Evolutionary conservation across 768 basidiomycete genomes (phyloP).

Genomic region (Kwoniella botswanensis): DNA sequence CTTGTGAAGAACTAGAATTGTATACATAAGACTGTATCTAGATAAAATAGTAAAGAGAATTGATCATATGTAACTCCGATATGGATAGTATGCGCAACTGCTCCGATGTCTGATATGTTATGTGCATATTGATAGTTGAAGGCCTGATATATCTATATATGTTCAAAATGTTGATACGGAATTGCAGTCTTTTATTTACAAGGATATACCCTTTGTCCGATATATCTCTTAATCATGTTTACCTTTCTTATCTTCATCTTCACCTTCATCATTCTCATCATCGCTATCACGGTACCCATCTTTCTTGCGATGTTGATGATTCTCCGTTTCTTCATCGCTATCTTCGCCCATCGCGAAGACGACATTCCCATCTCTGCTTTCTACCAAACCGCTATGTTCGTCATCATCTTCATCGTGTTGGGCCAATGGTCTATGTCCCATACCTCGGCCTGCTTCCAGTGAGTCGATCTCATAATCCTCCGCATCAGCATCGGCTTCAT

Average conservation of each 20-base stretch:
- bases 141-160: background rate
- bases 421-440: constrained; percentile 79
- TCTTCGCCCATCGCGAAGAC: constrained; percentile 56
- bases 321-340: constrained; percentile 50
- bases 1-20: too few relatives aligned
- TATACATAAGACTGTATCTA: too few relatives aligned
- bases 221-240: constrained; percentile 13
- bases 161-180: background rate
- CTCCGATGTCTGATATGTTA: too few relatives aligned
- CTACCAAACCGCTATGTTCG: constrained; percentile 17
- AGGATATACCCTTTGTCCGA: background rate
- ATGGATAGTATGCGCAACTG: too few relatives aligned
- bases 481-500: constrained; percentile 48
- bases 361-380: constrained; percentile 37
- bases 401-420: constrained; percentile 43
- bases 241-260: constrained; percentile 26
- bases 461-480: constrained; percentile 49
- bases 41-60: too few relatives aligned
- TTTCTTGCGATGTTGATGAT: constrained; percentile 6
- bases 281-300: constrained; percentile 34
- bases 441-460: constrained; percentile 33
- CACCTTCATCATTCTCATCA: constrained; percentile 26
- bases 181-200: background rate
- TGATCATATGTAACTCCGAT: too few relatives aligned
- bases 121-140: background rate